These are phyloP conservation scores for Termitomyces sp. DNA, from an alignment of 768 basidiomycete genomes.

Conservation along the genomic window DNA sequence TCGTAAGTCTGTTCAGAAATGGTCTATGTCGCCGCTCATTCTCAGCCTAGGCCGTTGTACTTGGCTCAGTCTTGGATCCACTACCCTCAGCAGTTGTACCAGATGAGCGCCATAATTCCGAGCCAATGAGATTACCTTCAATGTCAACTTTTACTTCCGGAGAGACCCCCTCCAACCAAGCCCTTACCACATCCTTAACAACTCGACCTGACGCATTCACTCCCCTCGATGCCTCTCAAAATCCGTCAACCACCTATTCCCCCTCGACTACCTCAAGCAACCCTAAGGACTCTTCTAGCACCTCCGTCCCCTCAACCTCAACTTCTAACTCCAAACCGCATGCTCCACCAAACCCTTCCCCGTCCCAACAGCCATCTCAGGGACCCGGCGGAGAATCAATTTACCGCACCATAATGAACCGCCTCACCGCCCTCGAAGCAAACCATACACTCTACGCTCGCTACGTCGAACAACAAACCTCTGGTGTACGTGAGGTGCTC, in stretches of 20 bases:
- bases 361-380: conserved; percentile 13
- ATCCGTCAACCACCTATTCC: neutral
- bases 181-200: neutral
- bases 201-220: neutral
- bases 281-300: neutral
- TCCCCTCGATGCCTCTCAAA: neutral
- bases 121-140: neutral
- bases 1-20: neutral
- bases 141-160: neutral
- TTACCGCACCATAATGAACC: conserved; percentile 94
- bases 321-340: neutral
- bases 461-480: conserved; percentile 89
- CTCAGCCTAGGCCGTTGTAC: neutral
- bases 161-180: neutral
- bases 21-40: neutral
- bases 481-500: conserved; percentile 69
- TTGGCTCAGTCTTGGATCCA: neutral
- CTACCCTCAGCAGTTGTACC: neutral
- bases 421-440: conserved; percentile 76
- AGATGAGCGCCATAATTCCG: neutral
- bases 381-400: conserved; percentile 76
- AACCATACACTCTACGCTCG: conserved; percentile 81
- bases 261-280: neutral
- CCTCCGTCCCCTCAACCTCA: neutral
- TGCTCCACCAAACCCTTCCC: neutral